These are phyloP conservation scores for Beauveria australis DNA, from an alignment of 2,329 filamentous ascomycete species.

Conservation along the genomic window DNA sequence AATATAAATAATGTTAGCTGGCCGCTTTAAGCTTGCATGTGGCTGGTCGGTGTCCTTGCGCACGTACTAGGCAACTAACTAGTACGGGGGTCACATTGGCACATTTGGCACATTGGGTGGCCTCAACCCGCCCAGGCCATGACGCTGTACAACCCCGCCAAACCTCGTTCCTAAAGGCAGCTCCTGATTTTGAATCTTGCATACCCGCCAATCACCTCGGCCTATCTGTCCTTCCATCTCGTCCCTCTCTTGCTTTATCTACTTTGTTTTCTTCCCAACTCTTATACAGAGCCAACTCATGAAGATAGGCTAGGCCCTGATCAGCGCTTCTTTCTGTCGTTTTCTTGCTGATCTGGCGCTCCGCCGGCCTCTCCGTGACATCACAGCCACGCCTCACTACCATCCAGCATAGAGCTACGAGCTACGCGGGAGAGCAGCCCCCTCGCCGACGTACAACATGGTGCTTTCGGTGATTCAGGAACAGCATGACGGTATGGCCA, in stretches of 20 bases:
- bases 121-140: not conserved
- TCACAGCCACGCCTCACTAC: not conserved
- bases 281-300: not conserved
- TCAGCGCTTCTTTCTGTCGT: not conserved
- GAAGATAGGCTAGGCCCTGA: not conserved
- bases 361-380: conserved; percentile 1
- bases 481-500: conserved; percentile 48
- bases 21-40: not conserved
- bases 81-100: not conserved
- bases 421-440: not conserved
- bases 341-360: not conserved
- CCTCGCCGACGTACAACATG: conserved; percentile 49
- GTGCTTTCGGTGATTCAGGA: conserved; percentile 76
- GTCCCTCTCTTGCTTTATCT: not conserved
- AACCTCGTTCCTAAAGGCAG: not conserved
- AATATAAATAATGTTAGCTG: not conserved
- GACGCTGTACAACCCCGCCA: conserved; percentile 1
- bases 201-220: conserved; percentile 6
- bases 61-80: not conserved
- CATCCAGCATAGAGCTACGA: not conserved
- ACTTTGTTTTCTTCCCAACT: not conserved
- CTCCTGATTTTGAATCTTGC: conserved; percentile 10
- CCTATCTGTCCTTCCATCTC: not conserved
- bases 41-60: not conserved
- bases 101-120: too few species aligned